Evolutionary conservation across 176 grass and related monocot genomes (phyloP).

Genomic region (maize (Zea mays)): DNA sequence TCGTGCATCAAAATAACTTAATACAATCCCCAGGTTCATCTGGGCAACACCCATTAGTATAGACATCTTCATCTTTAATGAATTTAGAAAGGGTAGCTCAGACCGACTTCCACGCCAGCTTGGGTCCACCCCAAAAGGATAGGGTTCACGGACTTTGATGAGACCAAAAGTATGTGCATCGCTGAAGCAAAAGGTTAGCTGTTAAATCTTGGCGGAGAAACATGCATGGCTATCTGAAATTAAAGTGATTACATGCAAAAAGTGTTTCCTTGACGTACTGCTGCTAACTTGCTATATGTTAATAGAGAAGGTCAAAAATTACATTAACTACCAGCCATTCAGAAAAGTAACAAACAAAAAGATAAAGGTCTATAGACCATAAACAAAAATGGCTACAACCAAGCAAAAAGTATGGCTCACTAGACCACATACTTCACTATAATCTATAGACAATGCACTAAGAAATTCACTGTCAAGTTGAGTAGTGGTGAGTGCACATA

Average conservation of each 20-base stretch:
- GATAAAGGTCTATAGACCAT: not conserved
- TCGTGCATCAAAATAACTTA: constrained; percentile 97
- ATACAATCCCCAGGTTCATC: constrained; percentile 92
- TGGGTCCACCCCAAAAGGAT: constrained; percentile 99
- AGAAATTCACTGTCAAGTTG: not conserved
- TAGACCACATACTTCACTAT: no score
- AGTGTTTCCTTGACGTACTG: constrained; percentile 8
- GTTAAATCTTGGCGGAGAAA: constrained; percentile 36
- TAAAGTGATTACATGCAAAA: not conserved
- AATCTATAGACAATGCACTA: not conserved
- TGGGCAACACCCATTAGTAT: constrained; percentile 92
- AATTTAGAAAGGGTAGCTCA: constrained; percentile 98
- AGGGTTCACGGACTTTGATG: constrained; percentile 83
- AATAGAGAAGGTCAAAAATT: not conserved
- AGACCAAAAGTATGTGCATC: constrained; percentile 77
- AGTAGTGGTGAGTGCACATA: not conserved
- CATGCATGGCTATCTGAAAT: constrained; percentile 11
- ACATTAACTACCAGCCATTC: constrained; percentile 10
- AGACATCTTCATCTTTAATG: constrained; percentile 99
- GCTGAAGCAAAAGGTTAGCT: constrained; percentile 51
- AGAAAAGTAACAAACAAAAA: constrained; percentile 24
- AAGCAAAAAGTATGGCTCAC: not conserved
- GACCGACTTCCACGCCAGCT: constrained; percentile 95
- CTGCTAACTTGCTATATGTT: not conserved
- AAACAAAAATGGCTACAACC: constrained; percentile 7